Percentiles rank a stretch among this genome's conserved stretches.
These are phyloP conservation scores for Salix viminalis DNA, from an alignment of 345 rosid genomes.

Conservation along the genomic window DNA sequence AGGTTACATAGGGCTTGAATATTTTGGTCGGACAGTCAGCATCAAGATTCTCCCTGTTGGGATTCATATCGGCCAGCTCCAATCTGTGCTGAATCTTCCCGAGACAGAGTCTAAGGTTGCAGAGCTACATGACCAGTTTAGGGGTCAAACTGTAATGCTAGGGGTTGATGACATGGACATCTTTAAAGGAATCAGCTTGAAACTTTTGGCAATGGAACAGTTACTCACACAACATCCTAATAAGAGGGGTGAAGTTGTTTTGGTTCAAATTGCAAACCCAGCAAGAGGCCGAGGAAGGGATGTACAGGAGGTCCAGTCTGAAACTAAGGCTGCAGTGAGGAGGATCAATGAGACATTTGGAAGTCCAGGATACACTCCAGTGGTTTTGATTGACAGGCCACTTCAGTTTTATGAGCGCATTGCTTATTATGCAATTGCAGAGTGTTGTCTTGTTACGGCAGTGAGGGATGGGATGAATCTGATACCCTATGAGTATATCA, in stretches of 20 bases:
- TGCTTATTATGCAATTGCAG: conserved; percentile 86
- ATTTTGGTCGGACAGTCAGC: conserved; percentile 81
- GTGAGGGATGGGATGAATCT: conserved; percentile 98
- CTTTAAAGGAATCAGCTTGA: conserved; percentile 87
- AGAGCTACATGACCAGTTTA: conserved; percentile 58
- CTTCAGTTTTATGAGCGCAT: conserved; percentile 87
- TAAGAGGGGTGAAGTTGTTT: conserved; percentile 64
- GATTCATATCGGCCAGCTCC: conserved; percentile 83
- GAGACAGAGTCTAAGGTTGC: conserved; percentile 68
- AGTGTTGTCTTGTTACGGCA: conserved; percentile 90
- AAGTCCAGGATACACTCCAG: conserved; percentile 65
- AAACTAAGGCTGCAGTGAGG: conserved; percentile 62
- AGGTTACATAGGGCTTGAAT: conserved; percentile 85
- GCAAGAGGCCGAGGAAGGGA: conserved; percentile 93
- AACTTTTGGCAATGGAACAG: conserved; percentile 93
- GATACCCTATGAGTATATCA: conserved; percentile 82
- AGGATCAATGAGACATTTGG: conserved; percentile 78
- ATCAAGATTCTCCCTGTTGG: conserved; percentile 94
- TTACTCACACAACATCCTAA: conserved; percentile 69
- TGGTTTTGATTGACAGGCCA: conserved; percentile 62
- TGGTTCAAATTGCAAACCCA: conserved; percentile 94
- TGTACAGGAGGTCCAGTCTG: conserved; percentile 73
- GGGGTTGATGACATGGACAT: conserved; percentile 98
- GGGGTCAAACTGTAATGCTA: conserved; percentile 59
- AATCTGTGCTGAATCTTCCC: conserved; percentile 60